Evolutionary conservation across 2,329 filamentous ascomycete species (phyloP), one percentile per base, ranked within the genome.

Genomic region (Colletotrichum paranaense): DNA sequence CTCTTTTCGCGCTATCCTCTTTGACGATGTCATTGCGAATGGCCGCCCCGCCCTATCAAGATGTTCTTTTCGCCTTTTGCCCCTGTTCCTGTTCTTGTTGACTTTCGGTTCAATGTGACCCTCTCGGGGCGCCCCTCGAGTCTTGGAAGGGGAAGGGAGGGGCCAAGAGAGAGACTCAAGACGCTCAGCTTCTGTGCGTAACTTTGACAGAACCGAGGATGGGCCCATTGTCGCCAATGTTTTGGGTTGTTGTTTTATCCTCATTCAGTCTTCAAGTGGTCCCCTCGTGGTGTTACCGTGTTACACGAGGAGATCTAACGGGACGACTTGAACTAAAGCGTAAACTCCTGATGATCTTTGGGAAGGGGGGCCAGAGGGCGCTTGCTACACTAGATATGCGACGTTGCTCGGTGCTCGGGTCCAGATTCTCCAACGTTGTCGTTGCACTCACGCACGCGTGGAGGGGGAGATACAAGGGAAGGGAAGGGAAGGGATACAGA

Each of bases 1-100:
- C 19, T 49, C 28, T 35, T 24, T 22, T 30, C 60, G 46, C 70
- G 70, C 70, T 73, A 73, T 35, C 60, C 70, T 56, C 57, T 73
- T 73, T 73, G 60, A 73, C 60, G 67, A 55, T 65, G 60, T 73
- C 46, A 35, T 73, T 56, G 67, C 70, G 70, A 70, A 46, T 19
- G n/a, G 14, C 12, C 59, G 55, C 26, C 55, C 70, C 60, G 66
- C 66, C 32, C 24, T 19, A 53, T 53, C 59, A 56, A 42, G 53
- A 60, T 26, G 19, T 55, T 53, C 19, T 49, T 49, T n/a, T 19
- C 42, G 26, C 38, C 38, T 16, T n/a, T 49, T 49, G 16, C 42
- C 42, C 42, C 42, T 49, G 42, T 49, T 56, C 56, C 32, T 70
- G 60, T 56, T 70, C 52, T 52, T 24, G 56, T 58, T 58, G 16